phyloP scores from a whole-genome alignment of 495 filamentous ascomycete genomes.

The Tuber microsphaerosporum region DNA sequence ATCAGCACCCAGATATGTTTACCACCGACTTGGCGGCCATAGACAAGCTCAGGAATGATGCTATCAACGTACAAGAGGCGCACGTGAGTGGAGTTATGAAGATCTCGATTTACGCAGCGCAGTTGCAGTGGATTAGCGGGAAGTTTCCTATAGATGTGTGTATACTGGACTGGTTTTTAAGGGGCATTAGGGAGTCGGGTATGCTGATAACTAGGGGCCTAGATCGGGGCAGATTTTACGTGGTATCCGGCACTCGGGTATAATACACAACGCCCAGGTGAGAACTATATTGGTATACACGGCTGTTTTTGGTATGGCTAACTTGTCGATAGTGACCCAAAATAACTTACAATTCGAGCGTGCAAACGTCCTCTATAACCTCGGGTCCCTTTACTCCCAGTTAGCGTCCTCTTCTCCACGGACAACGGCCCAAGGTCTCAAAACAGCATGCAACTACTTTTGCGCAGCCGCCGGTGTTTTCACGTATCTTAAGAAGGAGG shows the following conservation, averaged over 20 bases:
- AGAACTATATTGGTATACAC: conserved; percentile 13
- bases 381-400: conserved; percentile 87
- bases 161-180: conserved; percentile 19
- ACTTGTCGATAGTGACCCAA: conserved; percentile 54
- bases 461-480: conserved; percentile 82
- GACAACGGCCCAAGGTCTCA: conserved; percentile 73
- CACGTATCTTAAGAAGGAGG: conserved; percentile 64
- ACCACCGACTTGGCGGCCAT: conserved; percentile 78
- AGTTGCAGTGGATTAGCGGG: conserved; percentile 85
- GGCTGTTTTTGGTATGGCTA: conserved; percentile 9
- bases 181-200: background rate
- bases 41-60: conserved; percentile 71
- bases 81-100: conserved; percentile 85
- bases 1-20: conserved; percentile 98
- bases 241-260: conserved; percentile 94
- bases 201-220: conserved; percentile 37
- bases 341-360: conserved; percentile 95
- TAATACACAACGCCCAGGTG: conserved; percentile 65
- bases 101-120: conserved; percentile 79
- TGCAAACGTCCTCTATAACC: conserved; percentile 86
- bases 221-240: conserved; percentile 91
- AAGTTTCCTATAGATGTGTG: conserved; percentile 95
- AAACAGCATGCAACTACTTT: conserved; percentile 84
- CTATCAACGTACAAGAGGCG: conserved; percentile 77
- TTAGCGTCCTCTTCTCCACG: conserved; percentile 76